These are phyloP conservation scores for Aspergillus incahuasiensis DNA, from an alignment of 495 filamentous ascomycete species.

Conservation along the genomic window DNA sequence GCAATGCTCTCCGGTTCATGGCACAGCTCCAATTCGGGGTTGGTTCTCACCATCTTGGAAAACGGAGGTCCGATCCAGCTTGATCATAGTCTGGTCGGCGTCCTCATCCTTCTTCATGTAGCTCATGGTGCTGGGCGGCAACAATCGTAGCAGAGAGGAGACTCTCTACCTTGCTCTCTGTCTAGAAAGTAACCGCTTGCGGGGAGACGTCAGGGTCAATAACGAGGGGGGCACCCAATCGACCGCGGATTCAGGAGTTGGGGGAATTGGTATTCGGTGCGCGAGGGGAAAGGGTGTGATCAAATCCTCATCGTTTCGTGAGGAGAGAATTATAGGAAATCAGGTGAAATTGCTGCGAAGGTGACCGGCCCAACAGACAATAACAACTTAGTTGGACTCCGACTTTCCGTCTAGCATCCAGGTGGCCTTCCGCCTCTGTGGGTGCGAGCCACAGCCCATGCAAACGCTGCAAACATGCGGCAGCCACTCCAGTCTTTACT, in stretches of 20 bases:
- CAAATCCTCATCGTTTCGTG: slow-evolving; percentile 31
- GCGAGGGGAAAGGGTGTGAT: slow-evolving; percentile 21
- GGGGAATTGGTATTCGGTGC: slow-evolving; percentile 20
- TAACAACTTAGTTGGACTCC: slow-evolving; percentile 15
- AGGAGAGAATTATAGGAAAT: slow-evolving; percentile 4
- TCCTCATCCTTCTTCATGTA: slow-evolving; percentile 99
- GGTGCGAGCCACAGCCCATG: slow-evolving; percentile 21
- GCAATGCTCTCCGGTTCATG: background rate
- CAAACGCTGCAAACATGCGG: slow-evolving; percentile 48
- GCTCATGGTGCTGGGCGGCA: slow-evolving; percentile 62
- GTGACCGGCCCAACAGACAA: slow-evolving; percentile 16
- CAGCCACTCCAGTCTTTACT: slow-evolving; percentile 5
- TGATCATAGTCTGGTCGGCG: slow-evolving; percentile 85
- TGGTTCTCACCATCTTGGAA: slow-evolving; percentile 88
- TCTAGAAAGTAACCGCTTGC: slow-evolving; percentile 4
- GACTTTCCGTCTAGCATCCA: slow-evolving; percentile 25
- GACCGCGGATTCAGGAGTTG: slow-evolving; percentile 27
- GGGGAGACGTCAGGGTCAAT: slow-evolving; percentile 23
- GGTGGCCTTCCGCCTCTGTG: slow-evolving; percentile 48
- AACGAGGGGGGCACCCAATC: slow-evolving; percentile 18
- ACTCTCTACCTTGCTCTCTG: slow-evolving; percentile 13
- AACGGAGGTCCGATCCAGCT: slow-evolving; percentile 95
- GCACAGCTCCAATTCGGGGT: slow-evolving; percentile 16
- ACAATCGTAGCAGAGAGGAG: slow-evolving; percentile 32
- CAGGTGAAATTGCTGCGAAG: slow-evolving; percentile 10